A percentile compares a stretch with the other conserved stretches of the same genome.
Evolutionary conservation across 306 rosid species (phyloP).

Genomic region (Elaeagnus macrophylla): DNA sequence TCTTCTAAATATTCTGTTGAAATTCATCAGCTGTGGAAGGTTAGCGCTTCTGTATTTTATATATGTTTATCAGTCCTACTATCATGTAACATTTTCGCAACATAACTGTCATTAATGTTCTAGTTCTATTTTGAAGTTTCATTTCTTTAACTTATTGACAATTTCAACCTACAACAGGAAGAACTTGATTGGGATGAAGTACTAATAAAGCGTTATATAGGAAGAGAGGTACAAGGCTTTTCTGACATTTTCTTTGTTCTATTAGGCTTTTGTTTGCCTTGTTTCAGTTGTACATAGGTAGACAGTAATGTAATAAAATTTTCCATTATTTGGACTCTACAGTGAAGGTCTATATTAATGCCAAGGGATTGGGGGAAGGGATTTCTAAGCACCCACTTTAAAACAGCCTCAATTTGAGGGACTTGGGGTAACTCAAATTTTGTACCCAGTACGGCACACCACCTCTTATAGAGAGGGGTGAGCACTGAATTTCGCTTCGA

Average conservation of each 20-base stretch:
- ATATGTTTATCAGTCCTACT: too few species aligned
- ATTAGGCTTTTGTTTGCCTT: not conserved
- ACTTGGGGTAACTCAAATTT: too few species aligned
- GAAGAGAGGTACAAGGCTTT: constrained; percentile 63
- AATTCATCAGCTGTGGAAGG: constrained; percentile 48
- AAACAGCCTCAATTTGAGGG: too few species aligned
- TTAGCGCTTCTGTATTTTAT: constrained; percentile 10
- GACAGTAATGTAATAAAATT: not conserved
- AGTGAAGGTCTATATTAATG: too few species aligned
- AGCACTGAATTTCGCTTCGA: not conserved
- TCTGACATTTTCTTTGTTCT: not conserved
- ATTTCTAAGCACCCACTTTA: too few species aligned
- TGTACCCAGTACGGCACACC: too few species aligned
- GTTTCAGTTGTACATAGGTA: not conserved
- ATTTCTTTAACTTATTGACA: constrained; percentile 5
- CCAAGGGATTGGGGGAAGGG: too few species aligned
- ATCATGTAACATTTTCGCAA: not conserved
- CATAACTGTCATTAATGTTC: not conserved
- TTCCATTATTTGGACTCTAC: not conserved
- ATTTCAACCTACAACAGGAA: constrained; percentile 42
- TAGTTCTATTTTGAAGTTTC: not conserved
- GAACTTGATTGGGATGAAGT: constrained; percentile 80
- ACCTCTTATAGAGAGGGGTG: too few species aligned
- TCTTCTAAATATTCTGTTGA: constrained; percentile 24
- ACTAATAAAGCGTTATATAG: constrained; percentile 60